Evolutionary conservation across 257 asterid species (phyloP), one percentile per base, ranked within the genome.

Genomic region (Penstemon barbatus): DNA sequence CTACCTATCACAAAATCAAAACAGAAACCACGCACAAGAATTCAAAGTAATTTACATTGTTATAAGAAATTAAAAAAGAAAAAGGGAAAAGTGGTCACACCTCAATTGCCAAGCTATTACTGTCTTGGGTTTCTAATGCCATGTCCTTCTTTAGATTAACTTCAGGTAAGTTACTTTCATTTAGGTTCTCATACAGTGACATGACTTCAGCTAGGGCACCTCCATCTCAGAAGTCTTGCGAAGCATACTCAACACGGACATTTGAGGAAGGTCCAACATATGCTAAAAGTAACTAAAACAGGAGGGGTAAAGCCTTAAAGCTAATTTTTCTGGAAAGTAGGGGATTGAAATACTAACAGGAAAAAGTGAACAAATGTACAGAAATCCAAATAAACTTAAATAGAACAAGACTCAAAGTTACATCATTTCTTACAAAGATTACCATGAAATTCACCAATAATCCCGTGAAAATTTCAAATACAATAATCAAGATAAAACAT

Each of bases 211-310:
- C 85, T 71, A 82, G 78, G 52, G 91, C 89, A 71, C 88, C 89
- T 67, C 86, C 81, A 65, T 81, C 82, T 55, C 62, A 25, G 65
- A 85, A 80, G 64, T 81, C 89, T 77, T 75, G 74, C 52, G 96
- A 81, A 74, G 82, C 79, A 77, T 71, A 79, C 80, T 84, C 95
- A 57, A 93, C 86, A 10, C 98, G 86, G 58, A 84, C 94, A 85
- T 88, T 90, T 66, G 97, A 86, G 59, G 89, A 80, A 45, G 93
- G 95, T 69, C 98, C 97, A 63, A 96, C 96, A 77, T 85, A 90
- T 68, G 97, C 96, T 80, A 80, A 77, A 49, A 93, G 84, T 81
- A 93, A 78, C 99, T 93, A 77, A 63, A 68, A 61, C 38, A 69
- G 50, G 54, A 66, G 12, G 51, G 68, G 33, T 25, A 25, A 25